Evolutionary conservation across 2,329 filamentous ascomycete species (phyloP).

Genomic region (Zymoseptoria passerinii): DNA sequence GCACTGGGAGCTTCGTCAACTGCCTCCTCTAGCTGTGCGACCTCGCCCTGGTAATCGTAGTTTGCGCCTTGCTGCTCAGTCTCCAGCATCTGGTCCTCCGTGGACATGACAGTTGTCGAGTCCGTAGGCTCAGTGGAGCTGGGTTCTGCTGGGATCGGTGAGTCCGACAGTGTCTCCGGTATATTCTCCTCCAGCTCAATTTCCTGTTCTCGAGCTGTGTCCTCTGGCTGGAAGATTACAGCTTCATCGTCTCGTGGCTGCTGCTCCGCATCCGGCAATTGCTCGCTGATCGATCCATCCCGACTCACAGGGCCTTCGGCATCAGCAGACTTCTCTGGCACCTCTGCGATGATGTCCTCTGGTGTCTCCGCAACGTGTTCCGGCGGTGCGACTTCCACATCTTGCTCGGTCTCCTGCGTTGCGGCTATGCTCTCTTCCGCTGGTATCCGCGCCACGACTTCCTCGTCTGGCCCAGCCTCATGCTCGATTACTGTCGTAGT

Average conservation of each 20-base stretch:
- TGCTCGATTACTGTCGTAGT: background rate
- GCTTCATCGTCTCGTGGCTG: constrained; percentile 16
- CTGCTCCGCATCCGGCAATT: background rate
- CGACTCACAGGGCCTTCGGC: constrained; percentile 8
- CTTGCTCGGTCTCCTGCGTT: constrained; percentile 6
- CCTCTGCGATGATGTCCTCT: background rate
- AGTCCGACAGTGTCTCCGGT: constrained; percentile 14
- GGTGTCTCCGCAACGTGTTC: constrained; percentile 9
- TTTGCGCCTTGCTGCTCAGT: constrained; percentile 2
- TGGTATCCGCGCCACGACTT: background rate
- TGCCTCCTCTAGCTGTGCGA: constrained; percentile 38
- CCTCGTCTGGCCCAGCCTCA: background rate
- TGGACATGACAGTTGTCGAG: background rate
- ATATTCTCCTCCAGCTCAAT: constrained; percentile 16
- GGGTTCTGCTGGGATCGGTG: background rate
- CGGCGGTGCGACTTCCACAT: constrained; percentile 1
- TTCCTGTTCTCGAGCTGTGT: constrained; percentile 19
- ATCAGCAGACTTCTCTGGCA: constrained; percentile 8
- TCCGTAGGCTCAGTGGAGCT: background rate
- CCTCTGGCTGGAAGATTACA: constrained; percentile 16
- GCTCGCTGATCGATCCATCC: constrained; percentile 3
- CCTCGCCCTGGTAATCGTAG: constrained; percentile 43
- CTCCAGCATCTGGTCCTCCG: background rate
- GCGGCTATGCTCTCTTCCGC: constrained; percentile 11
- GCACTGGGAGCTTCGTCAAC: constrained; percentile 35